Evolutionary conservation across 2,329 filamentous ascomycete genomes (phyloP), one percentile per base, ranked within the genome.

Genomic region (Metarhizium robertsii): DNA sequence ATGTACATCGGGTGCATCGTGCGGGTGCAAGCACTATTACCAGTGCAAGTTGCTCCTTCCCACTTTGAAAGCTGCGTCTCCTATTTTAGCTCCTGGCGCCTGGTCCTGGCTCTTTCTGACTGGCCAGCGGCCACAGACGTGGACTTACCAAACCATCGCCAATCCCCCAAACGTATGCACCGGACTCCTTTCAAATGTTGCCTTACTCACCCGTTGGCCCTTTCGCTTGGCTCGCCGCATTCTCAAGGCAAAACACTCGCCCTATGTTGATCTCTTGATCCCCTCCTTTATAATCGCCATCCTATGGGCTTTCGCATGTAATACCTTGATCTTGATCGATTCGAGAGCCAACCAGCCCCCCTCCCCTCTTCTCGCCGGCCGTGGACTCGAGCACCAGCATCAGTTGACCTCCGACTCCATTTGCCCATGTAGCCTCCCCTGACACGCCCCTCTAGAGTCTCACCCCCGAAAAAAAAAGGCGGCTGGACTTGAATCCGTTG

Each of bases 401-500:
- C 32, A 34, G 32, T 34, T 34, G 14, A 16, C 20, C 20, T 25
- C 20, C 20, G 13, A 14, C 38, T 40, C 38, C 14, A 5, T 11
- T 11, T 14, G 11, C 5, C 38, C 38, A 14, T 14, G 11, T 40
- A 40, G 38, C 38, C 38, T 40, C 38, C 38, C 38, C 38, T 40
- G 42, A 45, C 42, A 45, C n/a, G 42, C 42, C 42, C 42, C 46
- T 50, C 54, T 58, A 38, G 49, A 58, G 53, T 60, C 60, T 46
- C 54, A 56, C 52, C 47, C 53, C 55, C 38, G 49, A 52, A 55
- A 54, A 64, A 25, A 25, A 66, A 73, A 68, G 67, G 65, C 62
- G 66, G 66, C 71, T 72, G 70, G 71, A 58, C 55, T 60, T 62
- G 64, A 63, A 59, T 60, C 38, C 56, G 30, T 64, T 57, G 61